Percentiles rank a stretch among this genome's conserved stretches.
phyloP scores from a whole-genome alignment of 331 rosid genomes.

The Stylosanthes scabra region DNA sequence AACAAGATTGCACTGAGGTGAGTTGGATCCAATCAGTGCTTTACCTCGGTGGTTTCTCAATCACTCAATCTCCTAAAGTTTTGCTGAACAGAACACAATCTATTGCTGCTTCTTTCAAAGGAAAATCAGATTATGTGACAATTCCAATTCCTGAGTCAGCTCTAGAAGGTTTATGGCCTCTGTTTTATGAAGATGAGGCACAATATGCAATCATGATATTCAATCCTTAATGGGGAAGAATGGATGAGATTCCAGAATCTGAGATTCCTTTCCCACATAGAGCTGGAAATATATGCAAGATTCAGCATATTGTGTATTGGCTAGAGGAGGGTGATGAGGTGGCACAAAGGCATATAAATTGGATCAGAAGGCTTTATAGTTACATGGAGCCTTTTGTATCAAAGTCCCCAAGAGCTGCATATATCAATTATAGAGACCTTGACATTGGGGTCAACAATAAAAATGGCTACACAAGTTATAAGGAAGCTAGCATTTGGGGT shows the following conservation, averaged over 20 bases:
- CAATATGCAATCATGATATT: neutral
- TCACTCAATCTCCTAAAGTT: constrained; percentile 34
- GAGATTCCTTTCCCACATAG: constrained; percentile 61
- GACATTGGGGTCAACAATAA: constrained; percentile 48
- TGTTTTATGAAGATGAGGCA: constrained; percentile 39
- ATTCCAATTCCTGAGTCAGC: constrained; percentile 47
- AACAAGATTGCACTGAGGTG: constrained; percentile 49
- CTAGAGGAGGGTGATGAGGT: constrained; percentile 33
- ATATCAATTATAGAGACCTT: constrained; percentile 54
- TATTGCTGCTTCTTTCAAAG: constrained; percentile 17
- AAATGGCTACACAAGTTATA: constrained; percentile 38
- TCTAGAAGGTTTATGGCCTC: constrained; percentile 54
- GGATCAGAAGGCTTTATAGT: constrained; percentile 53
- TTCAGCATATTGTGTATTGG: constrained; percentile 48
- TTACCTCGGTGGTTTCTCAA: constrained; percentile 39
- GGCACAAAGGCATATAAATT: constrained; percentile 42
- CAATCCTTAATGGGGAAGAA: constrained; percentile 55
- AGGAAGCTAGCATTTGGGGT: constrained; percentile 51
- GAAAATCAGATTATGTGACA: constrained; percentile 57
- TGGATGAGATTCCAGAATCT: constrained; percentile 48
- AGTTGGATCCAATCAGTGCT: constrained; percentile 49
- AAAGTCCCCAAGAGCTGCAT: constrained; percentile 53
- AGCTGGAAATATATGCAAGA: constrained; percentile 46
- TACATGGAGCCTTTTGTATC: constrained; percentile 53
- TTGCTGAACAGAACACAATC: constrained; percentile 41